Conservation (phyloP, 768 basidiomycete genomes). For the Leccinum imitatum region DNA sequence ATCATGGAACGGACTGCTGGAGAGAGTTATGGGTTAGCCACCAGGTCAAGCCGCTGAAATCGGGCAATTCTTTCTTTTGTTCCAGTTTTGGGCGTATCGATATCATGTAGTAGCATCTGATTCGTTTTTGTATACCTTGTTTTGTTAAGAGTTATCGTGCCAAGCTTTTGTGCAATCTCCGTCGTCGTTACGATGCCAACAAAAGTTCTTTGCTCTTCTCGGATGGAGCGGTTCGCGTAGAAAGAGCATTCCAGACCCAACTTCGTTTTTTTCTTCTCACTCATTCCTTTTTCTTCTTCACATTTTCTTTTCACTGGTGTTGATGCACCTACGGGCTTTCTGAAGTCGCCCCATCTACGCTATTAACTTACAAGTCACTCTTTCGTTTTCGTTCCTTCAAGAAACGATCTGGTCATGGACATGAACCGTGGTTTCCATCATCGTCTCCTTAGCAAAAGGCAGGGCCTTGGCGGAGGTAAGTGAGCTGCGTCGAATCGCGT, state of each 20-base stretch:
- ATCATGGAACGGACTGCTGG: slow-evolving; percentile 92
- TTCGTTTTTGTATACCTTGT: slow-evolving; percentile 7
- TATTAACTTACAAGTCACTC: slow-evolving; percentile 19
- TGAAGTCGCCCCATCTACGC: not conserved
- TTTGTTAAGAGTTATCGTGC: not conserved
- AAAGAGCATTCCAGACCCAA: slow-evolving; percentile 1
- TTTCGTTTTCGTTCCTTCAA: slow-evolving; percentile 22
- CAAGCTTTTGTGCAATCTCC: not conserved
- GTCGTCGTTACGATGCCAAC: slow-evolving; percentile 34
- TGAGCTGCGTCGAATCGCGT: not conserved
- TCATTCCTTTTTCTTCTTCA: not conserved
- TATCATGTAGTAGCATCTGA: slow-evolving; percentile 11
- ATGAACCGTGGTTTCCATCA: slow-evolving; percentile 13
- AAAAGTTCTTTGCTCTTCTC: not conserved
- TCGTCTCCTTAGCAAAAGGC: slow-evolving; percentile 25
- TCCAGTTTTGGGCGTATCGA: not conserved
- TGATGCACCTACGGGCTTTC: slow-evolving; percentile 8
- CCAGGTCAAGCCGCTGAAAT: slow-evolving; percentile 34
- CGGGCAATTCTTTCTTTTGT: not conserved
- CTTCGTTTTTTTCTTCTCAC: not conserved
- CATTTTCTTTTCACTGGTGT: slow-evolving; percentile 1
- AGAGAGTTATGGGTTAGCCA: slow-evolving; percentile 55
- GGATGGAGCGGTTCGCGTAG: not conserved
- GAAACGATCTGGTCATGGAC: slow-evolving; percentile 22
- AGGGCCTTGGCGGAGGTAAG: slow-evolving; percentile 32